These are phyloP conservation scores for Vitis amurensis DNA, from an alignment of 164 flowering plant species.

Conservation along the genomic window DNA sequence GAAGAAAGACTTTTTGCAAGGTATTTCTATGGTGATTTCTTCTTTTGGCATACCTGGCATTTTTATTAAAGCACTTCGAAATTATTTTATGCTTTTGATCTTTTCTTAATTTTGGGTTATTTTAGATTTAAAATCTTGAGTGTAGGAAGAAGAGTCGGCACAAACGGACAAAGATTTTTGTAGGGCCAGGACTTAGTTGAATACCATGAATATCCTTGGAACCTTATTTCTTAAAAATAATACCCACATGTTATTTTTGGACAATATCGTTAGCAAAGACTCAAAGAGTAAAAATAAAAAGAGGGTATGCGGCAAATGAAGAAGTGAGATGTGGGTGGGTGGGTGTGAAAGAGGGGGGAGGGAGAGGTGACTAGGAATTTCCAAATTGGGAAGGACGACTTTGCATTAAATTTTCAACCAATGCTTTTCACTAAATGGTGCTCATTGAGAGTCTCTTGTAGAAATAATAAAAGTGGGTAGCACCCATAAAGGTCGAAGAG, in stretches of 20 bases:
- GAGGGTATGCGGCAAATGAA: not conserved
- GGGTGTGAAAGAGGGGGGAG: not conserved
- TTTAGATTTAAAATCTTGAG: no score
- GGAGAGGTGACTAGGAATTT: slow-evolving; percentile 9
- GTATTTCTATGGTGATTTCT: not conserved
- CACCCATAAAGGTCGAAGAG: not conserved
- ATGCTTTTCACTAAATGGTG: not conserved
- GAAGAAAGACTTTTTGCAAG: not conserved
- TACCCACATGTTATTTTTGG: no score
- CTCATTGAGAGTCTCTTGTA: not conserved
- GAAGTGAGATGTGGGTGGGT: not conserved
- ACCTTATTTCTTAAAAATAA: no score
- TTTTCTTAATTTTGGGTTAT: no score
- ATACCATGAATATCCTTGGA: no score
- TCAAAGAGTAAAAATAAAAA: no score
- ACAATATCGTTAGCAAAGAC: no score
- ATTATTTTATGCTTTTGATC: no score
- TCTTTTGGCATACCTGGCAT: not conserved
- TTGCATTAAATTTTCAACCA: not conserved
- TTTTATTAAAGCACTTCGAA: not conserved
- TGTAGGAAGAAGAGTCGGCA: no score
- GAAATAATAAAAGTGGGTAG: not conserved
- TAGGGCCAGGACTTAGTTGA: no score
- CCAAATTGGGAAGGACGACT: slow-evolving; percentile 12
- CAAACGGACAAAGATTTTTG: no score